Evolutionary conservation across 768 basidiomycete genomes (phyloP).

Genomic region (Mycena galericulata): DNA sequence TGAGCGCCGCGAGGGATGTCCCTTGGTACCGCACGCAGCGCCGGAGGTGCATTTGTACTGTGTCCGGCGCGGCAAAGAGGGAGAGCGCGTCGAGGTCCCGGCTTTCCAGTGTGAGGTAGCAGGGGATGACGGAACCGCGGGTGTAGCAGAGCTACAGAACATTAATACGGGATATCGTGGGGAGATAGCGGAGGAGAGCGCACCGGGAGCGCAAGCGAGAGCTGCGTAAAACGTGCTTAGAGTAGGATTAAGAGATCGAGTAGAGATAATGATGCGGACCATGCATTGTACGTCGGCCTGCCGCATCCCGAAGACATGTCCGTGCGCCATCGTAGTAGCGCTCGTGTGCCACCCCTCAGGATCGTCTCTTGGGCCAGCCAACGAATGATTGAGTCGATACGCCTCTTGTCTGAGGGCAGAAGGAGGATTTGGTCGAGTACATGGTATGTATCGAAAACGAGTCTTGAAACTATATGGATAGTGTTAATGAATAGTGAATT

Average conservation of each 20-base stretch:
- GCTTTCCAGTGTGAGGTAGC: constrained; percentile 45
- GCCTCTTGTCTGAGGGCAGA: constrained; percentile 3
- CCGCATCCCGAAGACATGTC: constrained; percentile 11
- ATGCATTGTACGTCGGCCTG: constrained; percentile 10
- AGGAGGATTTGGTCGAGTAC: constrained; percentile 1
- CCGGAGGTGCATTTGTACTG: constrained; percentile 42
- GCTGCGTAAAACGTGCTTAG: background rate
- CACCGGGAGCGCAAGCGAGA: constrained; percentile 13
- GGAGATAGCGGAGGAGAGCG: background rate
- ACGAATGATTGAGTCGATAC: background rate
- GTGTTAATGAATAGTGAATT: background rate
- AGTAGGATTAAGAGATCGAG: background rate
- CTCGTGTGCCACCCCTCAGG: constrained; percentile 3
- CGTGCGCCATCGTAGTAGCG: background rate
- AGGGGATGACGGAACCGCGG: constrained; percentile 55
- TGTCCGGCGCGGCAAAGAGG: constrained; percentile 40
- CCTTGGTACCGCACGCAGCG: constrained; percentile 42
- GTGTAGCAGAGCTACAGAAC: constrained; percentile 48
- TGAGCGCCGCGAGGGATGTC: constrained; percentile 23
- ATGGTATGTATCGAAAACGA: constrained; percentile 14
- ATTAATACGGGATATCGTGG: background rate
- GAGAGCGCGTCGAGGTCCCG: constrained; percentile 46
- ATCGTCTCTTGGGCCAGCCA: background rate
- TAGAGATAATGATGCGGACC: background rate
- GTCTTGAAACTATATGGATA: constrained; percentile 3